phyloP scores from a whole-genome alignment of 371 early-diverging fungal species.

The Blyttiomyces sp. region DNA sequence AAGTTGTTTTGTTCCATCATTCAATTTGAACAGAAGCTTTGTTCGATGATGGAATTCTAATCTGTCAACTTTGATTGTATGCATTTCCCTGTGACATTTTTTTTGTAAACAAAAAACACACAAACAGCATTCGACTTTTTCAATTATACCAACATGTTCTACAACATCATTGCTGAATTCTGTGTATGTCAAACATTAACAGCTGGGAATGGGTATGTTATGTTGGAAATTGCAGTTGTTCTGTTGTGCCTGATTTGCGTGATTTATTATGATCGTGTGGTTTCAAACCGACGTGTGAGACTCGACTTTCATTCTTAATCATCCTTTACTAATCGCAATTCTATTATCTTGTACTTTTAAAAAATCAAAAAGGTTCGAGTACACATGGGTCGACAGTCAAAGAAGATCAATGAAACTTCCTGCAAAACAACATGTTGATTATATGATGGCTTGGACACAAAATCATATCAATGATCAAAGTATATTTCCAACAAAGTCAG shows the following conservation, averaged over 20 bases:
- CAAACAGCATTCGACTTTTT: slow-evolving; percentile 85
- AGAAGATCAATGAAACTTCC: slow-evolving; percentile 77
- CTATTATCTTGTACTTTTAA: neutral
- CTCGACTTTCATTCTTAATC: too few species aligned
- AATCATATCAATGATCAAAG: slow-evolving; percentile 80
- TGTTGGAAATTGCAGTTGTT: too few species aligned
- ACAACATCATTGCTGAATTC: slow-evolving; percentile 85
- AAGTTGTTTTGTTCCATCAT: slow-evolving; percentile 8
- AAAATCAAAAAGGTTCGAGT: slow-evolving; percentile 78
- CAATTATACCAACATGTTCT: slow-evolving; percentile 89
- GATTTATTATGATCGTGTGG: too few species aligned
- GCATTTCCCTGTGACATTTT: neutral
- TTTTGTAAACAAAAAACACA: neutral
- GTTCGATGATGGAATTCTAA: neutral
- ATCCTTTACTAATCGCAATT: neutral
- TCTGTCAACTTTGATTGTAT: slow-evolving; percentile 9
- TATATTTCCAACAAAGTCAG: slow-evolving; percentile 74
- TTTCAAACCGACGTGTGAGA: too few species aligned
- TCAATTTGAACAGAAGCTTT: too few species aligned
- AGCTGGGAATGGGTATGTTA: slow-evolving; percentile 72
- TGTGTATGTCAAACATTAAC: slow-evolving; percentile 89
- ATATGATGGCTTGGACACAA: slow-evolving; percentile 86
- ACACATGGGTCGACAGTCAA: slow-evolving; percentile 87
- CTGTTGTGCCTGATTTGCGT: slow-evolving; percentile 1
- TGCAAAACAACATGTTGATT: slow-evolving; percentile 94